These are phyloP conservation scores for Mimosa bimucronata DNA, from an alignment of 306 rosid genomes.

Conservation along the genomic window DNA sequence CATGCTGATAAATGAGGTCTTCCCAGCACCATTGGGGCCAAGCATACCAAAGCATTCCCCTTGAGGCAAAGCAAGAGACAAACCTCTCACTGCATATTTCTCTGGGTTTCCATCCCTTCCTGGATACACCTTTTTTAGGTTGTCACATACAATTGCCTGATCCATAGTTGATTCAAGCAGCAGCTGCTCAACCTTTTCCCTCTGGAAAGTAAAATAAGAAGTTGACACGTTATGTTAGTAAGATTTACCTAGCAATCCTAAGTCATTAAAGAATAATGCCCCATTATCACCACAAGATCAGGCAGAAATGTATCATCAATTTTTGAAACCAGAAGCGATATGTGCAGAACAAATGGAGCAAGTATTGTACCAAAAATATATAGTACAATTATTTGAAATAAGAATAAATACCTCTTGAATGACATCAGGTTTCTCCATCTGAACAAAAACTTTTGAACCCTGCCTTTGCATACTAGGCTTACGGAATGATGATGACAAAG, in stretches of 20 bases:
- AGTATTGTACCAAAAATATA: not conserved
- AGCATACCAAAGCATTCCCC: conserved; percentile 99
- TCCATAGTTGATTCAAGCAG: conserved; percentile 54
- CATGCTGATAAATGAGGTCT: conserved; percentile 94
- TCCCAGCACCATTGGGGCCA: conserved; percentile 98
- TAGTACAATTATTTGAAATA: not conserved
- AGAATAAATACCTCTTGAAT: conserved; percentile 69
- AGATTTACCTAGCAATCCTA: not conserved
- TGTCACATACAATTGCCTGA: conserved; percentile 72
- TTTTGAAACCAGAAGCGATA: not conserved
- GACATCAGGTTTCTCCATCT: conserved; percentile 81
- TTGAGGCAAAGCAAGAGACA: conserved; percentile 88
- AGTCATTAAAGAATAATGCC: no score
- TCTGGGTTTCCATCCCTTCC: conserved; percentile 89
- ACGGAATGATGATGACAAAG: conserved; percentile 51
- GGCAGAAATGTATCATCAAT: conserved; percentile 12
- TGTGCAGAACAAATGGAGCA: not conserved
- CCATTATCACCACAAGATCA: conserved; percentile 1
- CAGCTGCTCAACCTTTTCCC: conserved; percentile 80
- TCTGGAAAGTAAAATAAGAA: conserved; percentile 46
- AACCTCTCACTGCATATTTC: conserved; percentile 78
- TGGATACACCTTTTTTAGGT: conserved; percentile 78
- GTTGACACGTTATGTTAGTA: conserved; percentile 4
- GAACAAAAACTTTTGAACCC: conserved; percentile 68
- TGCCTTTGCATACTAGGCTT: conserved; percentile 61